Evolutionary conservation across 2,329 filamentous ascomycete genomes (phyloP), one percentile per base, ranked within the genome.

Genomic region (Canariomyces notabilis): DNA sequence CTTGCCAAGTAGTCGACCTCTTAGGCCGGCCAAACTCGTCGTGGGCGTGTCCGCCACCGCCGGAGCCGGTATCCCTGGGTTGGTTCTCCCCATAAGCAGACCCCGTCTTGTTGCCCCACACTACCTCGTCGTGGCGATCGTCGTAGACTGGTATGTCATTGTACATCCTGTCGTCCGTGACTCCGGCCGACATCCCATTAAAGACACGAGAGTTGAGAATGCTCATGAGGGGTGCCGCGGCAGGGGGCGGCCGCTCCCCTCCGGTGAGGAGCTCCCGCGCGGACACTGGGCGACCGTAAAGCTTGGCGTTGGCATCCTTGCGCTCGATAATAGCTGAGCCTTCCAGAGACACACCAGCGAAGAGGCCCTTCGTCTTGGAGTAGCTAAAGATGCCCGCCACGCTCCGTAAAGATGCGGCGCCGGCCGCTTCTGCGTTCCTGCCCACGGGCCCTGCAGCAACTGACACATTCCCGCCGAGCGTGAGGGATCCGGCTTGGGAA

Each of bases 351-450:
- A 98, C 90, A 62, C 93, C 93, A 5, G 93, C 93, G 59, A 98
- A 98, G 23, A 98, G 72, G 16, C 93, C 93, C 72, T 96, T 97
- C 11, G 93, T 98, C 71, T 96, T 97, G 65, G 86, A 93, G 75
- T 98, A 98, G 60, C 87, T 88, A 73, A 98, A 98, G 40, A 98
- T 84, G 43, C 88, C 93, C 0, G 90, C 87, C 7, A 97, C 85
- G 53, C 89, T 83, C 72, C 83, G 91, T 53, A 95, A 75, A 57
- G 88, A 95, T 6, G 93, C 93, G 12, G 90, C 91, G 53, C 93
- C 93, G 29, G 93, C 91, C 11, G 93, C 93, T 68, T 98, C 93
- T 37, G 91, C 93, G 67, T 96, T 97, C 59, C 93, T 80, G 44
- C 93, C 93, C 20, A 98, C 80, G 0, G 93, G 93, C 1, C 93